Conservation (phyloP, 202 grass and related monocot genomes). For the Setaria italica region DNA sequence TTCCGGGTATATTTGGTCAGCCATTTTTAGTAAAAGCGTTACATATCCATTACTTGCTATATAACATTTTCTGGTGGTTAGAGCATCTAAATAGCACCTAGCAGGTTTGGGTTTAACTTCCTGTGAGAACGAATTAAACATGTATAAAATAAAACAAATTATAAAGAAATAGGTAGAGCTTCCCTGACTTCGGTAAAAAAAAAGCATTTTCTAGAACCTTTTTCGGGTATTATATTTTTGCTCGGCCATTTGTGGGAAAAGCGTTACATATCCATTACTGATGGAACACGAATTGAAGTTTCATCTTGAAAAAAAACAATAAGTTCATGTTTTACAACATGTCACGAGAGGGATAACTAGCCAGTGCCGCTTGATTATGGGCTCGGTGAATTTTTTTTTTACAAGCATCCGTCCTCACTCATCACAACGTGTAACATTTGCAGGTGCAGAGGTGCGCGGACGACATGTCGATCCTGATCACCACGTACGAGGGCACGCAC, state of each 20-base stretch:
- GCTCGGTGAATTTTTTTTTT: too few species aligned
- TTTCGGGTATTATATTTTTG: neutral
- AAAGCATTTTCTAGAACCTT: neutral
- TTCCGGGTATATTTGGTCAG: neutral
- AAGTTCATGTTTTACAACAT: neutral
- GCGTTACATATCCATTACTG: neutral
- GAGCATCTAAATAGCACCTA: too few species aligned
- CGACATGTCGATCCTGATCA: constrained; percentile 94
- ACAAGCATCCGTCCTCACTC: too few species aligned
- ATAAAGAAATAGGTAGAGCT: too few species aligned
- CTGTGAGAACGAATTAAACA: too few species aligned
- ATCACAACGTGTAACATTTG: neutral
- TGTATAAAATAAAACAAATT: too few species aligned
- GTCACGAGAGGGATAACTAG: too few species aligned
- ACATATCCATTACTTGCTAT: too few species aligned
- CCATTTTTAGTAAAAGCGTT: neutral
- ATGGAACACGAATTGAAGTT: neutral
- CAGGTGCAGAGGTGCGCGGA: constrained; percentile 91
- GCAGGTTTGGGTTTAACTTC: too few species aligned
- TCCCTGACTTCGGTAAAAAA: too few species aligned
- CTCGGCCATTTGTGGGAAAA: neutral
- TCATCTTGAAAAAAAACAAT: neutral
- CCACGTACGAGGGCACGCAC: constrained; percentile 92
- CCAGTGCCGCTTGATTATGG: too few species aligned
- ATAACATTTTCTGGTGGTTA: too few species aligned